Evolutionary conservation across 1,284 basidiomycete genomes (phyloP), one percentile per base, ranked within the genome.

Genomic region (Heterobasidion annosum): DNA sequence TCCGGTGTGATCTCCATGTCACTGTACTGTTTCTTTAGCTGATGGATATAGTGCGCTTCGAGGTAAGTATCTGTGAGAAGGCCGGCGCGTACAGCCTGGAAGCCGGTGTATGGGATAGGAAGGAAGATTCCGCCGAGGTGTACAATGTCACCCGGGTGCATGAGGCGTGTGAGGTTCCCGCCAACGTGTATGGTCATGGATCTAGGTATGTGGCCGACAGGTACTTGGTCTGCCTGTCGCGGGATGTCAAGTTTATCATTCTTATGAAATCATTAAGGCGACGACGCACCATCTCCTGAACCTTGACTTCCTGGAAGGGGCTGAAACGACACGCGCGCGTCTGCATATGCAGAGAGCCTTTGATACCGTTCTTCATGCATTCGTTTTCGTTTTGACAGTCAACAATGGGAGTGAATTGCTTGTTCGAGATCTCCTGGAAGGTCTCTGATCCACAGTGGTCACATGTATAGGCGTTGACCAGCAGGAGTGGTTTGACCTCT

Each of bases 391-490:
- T 92, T 58, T 91, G 85, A 69, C 97, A 99, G 62, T 93, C 88
- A 10, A 79, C 71, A 49, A 98, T 83, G 0, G 97, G 97, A 1
- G 87, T 84, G 68, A 98, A 98, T 34, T 91, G 85, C 67, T 95
- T 93, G 64, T 86, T 86, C n/a, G 88, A 88, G 56, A 99, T 93
- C 64, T 99, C 94, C 69, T 99, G 94, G 77, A 99, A 99, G 40
- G 96, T 96, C 70, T 99, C 97, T 51, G 92, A 92, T 49, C 97
- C 97, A 67, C 97, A 99, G 52, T 92, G 86, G 68, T 99, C 97
- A 73, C 97, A 99, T 0, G 97, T 97, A 70, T 98, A 99, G 34
- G 96, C 97, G 70, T 98, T 98, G 66, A 99, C 95, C 62, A 93
- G 87, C 12, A 99, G 81, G 35, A 98, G 85, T 8, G 97, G 97